Evolutionary conservation across 2,329 filamentous ascomycete species (phyloP).

Genomic region (Blumeria hordei): DNA sequence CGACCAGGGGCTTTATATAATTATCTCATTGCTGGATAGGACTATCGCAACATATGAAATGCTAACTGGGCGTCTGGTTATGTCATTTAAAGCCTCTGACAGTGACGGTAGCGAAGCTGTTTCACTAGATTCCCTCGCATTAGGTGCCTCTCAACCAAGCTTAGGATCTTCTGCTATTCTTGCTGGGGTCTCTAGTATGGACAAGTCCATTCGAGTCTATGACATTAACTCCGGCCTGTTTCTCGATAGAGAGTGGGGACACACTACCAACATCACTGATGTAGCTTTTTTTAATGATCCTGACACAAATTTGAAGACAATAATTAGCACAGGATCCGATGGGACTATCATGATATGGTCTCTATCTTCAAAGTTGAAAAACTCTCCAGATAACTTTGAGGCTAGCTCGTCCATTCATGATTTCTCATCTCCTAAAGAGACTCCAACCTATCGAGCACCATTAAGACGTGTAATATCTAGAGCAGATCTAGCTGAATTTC

Average conservation of each 20-base stretch:
- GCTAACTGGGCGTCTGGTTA: slow-evolving; percentile 40
- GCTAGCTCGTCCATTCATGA: slow-evolving; percentile 5
- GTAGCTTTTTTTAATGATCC: slow-evolving; percentile 41
- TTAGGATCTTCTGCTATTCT: slow-evolving; percentile 36
- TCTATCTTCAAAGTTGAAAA: slow-evolving; percentile 9
- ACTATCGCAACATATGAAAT: slow-evolving; percentile 38
- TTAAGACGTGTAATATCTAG: slow-evolving; percentile 69
- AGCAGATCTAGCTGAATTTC: slow-evolving; percentile 64
- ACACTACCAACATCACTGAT: slow-evolving; percentile 81
- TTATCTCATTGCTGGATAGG: slow-evolving; percentile 34
- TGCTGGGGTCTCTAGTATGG: slow-evolving; percentile 74
- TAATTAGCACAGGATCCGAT: slow-evolving; percentile 56
- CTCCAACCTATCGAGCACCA: slow-evolving; percentile 36
- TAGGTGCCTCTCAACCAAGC: slow-evolving; percentile 30
- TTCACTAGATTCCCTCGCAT: slow-evolving; percentile 54
- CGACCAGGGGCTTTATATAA: slow-evolving; percentile 23
- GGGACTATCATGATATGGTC: slow-evolving; percentile 62
- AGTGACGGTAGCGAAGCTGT: slow-evolving; percentile 60
- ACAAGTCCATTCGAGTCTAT: slow-evolving; percentile 86
- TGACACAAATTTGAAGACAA: slow-evolving; percentile 27
- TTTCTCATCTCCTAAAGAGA: slow-evolving; percentile 19
- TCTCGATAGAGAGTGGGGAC: slow-evolving; percentile 76
- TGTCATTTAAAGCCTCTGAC: slow-evolving; percentile 64
- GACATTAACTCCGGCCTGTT: slow-evolving; percentile 54
- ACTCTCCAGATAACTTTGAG: slow-evolving; percentile 8